A percentile compares a stretch with the other conserved stretches of the same genome.
Conservation (phyloP, 2,329 filamentous ascomycete species). For the Pseudogymnoascus sp. region DNA sequence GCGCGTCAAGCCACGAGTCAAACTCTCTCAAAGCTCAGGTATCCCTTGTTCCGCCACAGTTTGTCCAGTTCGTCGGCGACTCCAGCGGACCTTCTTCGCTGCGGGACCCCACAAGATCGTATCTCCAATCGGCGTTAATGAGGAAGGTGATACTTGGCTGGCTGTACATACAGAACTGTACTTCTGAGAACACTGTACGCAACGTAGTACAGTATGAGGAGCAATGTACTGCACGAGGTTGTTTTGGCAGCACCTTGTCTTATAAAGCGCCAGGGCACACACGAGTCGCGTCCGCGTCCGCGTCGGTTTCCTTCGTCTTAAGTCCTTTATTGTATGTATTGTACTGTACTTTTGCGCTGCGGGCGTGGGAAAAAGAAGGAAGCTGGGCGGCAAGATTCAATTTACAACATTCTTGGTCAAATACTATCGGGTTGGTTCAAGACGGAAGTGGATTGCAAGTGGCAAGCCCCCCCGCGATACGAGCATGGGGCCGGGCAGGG, state of each 20-base stretch:
- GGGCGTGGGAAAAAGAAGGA: not conserved
- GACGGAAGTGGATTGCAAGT: conserved; percentile 4
- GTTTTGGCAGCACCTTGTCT: not conserved
- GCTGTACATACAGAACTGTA: not conserved
- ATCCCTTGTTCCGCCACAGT: conserved; percentile 5
- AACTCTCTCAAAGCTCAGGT: not conserved
- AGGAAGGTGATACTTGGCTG: conserved; percentile 5
- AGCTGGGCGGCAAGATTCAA: conserved; percentile 1
- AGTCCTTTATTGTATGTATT: not conserved
- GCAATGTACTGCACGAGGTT: conserved; percentile 6
- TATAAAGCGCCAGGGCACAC: conserved; percentile 1
- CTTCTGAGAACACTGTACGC: not conserved
- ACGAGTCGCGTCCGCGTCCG: conserved; percentile 2
- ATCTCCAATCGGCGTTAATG: conserved; percentile 7
- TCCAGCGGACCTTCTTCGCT: conserved; percentile 1
- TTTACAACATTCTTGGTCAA: conserved; percentile 4
- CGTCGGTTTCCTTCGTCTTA: not conserved
- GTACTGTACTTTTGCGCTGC: not conserved
- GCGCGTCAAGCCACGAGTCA: conserved; percentile 8
- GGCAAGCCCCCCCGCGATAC: conserved; percentile 4
- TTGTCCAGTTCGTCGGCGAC: conserved; percentile 5
- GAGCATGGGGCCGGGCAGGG: not conserved
- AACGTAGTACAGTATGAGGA: conserved; percentile 5
- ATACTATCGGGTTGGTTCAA: not conserved
- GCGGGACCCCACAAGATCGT: conserved; percentile 6